phyloP scores from a whole-genome alignment of 805 yeast species.

The Pichia pseudocactophila region DNA sequence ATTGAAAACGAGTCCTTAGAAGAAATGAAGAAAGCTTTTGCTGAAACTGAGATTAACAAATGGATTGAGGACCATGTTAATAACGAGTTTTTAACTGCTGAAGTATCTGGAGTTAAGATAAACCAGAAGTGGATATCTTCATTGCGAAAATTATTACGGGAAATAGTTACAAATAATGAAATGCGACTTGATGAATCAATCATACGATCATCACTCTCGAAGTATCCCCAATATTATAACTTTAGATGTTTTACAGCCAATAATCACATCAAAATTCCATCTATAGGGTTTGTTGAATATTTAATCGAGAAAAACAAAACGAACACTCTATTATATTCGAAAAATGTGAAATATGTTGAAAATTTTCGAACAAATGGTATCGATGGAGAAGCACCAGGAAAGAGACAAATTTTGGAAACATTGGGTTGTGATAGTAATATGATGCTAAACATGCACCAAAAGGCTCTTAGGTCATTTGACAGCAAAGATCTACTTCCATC shows the following conservation, averaged over 20 bases:
- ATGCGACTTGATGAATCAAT: not conserved
- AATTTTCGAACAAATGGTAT: not conserved
- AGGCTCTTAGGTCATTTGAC: slow-evolving; percentile 5
- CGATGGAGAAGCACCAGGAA: not conserved
- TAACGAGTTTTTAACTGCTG: slow-evolving; percentile 1
- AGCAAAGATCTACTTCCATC: slow-evolving; percentile 4
- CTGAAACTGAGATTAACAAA: not conserved
- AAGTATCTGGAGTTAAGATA: not conserved
- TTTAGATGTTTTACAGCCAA: slow-evolving; percentile 4
- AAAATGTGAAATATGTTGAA: slow-evolving; percentile 4
- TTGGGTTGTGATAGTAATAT: slow-evolving; percentile 4
- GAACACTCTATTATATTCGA: not conserved
- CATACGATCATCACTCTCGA: not conserved
- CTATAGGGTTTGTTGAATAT: not conserved
- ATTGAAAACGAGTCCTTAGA: not conserved
- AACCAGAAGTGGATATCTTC: slow-evolving; percentile 3
- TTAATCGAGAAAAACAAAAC: not conserved
- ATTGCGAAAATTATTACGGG: not conserved
- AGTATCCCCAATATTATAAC: slow-evolving; percentile 1
- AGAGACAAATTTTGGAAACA: not conserved
- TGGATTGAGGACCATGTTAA: slow-evolving; percentile 5
- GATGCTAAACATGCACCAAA: not conserved
- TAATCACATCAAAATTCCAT: not conserved
- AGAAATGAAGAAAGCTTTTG: not conserved
- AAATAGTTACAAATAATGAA: not conserved